phyloP scores from a whole-genome alignment of 352 stramenopile genomes.

The Phytopythium litorale region DNA sequence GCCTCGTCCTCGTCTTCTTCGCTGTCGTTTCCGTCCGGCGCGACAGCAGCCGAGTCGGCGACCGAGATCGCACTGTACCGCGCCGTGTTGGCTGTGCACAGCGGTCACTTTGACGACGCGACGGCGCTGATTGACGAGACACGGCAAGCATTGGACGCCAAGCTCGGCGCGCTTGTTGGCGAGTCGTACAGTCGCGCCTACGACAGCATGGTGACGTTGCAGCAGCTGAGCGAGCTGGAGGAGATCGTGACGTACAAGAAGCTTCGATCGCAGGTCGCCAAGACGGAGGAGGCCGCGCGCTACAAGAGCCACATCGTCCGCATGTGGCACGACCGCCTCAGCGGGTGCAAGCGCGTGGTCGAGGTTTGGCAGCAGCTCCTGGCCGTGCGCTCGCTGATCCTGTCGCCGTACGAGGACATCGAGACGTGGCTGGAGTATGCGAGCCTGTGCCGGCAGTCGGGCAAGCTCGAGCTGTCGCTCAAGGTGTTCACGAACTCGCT shows the following conservation, averaged over 20 bases:
- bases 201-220: conserved; percentile 94
- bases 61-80: conserved; percentile 64
- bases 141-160: conserved; percentile 90
- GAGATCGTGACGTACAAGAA: conserved; percentile 97
- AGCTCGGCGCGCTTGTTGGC: conserved; percentile 94
- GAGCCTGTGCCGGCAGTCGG: conserved; percentile 87
- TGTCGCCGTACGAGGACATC: conserved; percentile 85
- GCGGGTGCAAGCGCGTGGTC: conserved; percentile 90
- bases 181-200: conserved; percentile 98
- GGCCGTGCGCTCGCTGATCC: conserved; percentile 88
- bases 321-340: conserved; percentile 84
- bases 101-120: conserved; percentile 91
- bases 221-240: conserved; percentile 97
- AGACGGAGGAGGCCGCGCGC: conserved; percentile 64
- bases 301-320: conserved; percentile 82
- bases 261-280: conserved; percentile 58
- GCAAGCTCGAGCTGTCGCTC: conserved; percentile 79
- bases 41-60: conserved; percentile 12
- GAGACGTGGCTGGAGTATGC: conserved; percentile 92
- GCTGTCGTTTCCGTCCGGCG: conserved; percentile 1
- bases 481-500: conserved; percentile 85
- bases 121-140: conserved; percentile 92
- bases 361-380: conserved; percentile 93
- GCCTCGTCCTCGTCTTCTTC: not conserved
- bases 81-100: conserved; percentile 93